phyloP scores from a whole-genome alignment of 805 yeast species.

The Saturnispora silvae region DNA sequence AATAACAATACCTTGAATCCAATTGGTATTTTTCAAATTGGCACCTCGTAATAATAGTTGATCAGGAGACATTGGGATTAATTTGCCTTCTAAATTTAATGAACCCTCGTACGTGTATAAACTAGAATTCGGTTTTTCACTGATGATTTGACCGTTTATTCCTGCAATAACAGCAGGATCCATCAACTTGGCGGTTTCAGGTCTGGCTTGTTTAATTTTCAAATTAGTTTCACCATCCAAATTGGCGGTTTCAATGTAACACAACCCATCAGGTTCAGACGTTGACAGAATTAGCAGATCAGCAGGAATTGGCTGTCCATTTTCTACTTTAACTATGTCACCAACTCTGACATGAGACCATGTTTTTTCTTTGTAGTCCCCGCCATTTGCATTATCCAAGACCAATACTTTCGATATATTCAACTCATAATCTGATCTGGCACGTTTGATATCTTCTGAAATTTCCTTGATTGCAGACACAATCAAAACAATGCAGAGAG shows the following conservation, averaged over 20 bases:
- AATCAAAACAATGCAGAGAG: conserved; percentile 68
- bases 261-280: conserved; percentile 96
- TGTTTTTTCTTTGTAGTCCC: conserved; percentile 49
- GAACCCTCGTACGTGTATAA: conserved; percentile 94
- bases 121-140: conserved; percentile 92
- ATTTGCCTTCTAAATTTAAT: conserved; percentile 42
- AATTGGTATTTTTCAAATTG: conserved; percentile 82
- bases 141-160: conserved; percentile 50
- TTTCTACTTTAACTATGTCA: conserved; percentile 72
- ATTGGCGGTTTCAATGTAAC: conserved; percentile 96
- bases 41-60: conserved; percentile 93
- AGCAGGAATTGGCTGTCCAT: conserved; percentile 91
- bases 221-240: conserved; percentile 96
- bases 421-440: conserved; percentile 77
- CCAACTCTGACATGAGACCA: conserved; percentile 92
- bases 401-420: conserved; percentile 65
- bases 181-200: conserved; percentile 65
- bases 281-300: conserved; percentile 78
- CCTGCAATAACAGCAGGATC: conserved; percentile 49
- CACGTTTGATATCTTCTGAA: conserved; percentile 83
- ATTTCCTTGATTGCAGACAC: conserved; percentile 92
- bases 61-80: conserved; percentile 75
- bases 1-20: conserved; percentile 89
- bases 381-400: conserved; percentile 45
- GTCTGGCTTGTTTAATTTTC: conserved; percentile 81